These are phyloP conservation scores for Hypocreales sp. DNA, from an alignment of 2,329 filamentous ascomycete species.

Conservation along the genomic window DNA sequence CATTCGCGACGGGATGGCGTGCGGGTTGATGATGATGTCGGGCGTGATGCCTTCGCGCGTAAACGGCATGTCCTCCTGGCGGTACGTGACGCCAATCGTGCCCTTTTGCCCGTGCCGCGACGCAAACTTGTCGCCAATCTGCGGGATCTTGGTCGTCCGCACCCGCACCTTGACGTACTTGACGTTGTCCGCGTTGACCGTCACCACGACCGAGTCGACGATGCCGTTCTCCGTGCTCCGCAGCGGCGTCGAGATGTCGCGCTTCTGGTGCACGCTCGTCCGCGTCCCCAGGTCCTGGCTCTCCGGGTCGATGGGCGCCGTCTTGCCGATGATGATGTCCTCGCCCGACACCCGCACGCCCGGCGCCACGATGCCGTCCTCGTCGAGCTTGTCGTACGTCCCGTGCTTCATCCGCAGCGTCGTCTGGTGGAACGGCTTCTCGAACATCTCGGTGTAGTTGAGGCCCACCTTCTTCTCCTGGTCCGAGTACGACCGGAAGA, in stretches of 20 bases:
- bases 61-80: slow-evolving; percentile 98
- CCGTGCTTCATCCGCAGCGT: slow-evolving; percentile 88
- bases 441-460: slow-evolving; percentile 83
- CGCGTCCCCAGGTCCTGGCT: slow-evolving; percentile 87
- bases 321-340: slow-evolving; percentile 98
- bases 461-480: slow-evolving; percentile 93
- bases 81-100: slow-evolving; percentile 96
- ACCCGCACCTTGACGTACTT: slow-evolving; percentile 97
- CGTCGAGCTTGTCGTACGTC: slow-evolving; percentile 94
- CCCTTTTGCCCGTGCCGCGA: slow-evolving; percentile 98
- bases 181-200: slow-evolving; percentile 85
- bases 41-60: slow-evolving; percentile 80
- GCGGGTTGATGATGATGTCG: slow-evolving; percentile 96
- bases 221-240: slow-evolving; percentile 95
- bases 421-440: slow-evolving; percentile 80
- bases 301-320: slow-evolving; percentile 83
- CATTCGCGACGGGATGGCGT: slow-evolving; percentile 99
- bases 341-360: slow-evolving; percentile 92
- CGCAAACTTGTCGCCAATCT: slow-evolving; percentile 98
- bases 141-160: slow-evolving; percentile 91
- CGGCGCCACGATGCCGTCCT: slow-evolving; percentile 87
- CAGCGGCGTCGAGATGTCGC: slow-evolving; percentile 88
- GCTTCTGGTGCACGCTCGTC: slow-evolving; percentile 78
- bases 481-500: slow-evolving; percentile 95
- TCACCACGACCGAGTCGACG: slow-evolving; percentile 82